These are phyloP conservation scores for Fraxinus albicans DNA, from an alignment of 305 asterid genomes.

Conservation along the genomic window DNA sequence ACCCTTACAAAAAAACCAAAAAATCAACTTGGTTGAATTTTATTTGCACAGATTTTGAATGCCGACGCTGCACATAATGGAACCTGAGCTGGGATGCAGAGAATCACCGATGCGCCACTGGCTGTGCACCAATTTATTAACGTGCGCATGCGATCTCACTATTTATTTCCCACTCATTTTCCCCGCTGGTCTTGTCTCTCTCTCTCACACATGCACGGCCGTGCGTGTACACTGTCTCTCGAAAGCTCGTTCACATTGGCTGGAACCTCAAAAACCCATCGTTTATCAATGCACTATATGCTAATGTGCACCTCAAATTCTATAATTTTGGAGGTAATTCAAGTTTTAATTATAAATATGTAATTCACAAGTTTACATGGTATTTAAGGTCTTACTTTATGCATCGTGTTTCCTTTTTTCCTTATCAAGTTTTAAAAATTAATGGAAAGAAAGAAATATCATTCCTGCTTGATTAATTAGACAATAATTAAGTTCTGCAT, in stretches of 20 bases:
- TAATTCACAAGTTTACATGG: background rate
- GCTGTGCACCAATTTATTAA: background rate
- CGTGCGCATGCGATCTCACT: background rate
- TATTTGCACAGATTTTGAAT: background rate
- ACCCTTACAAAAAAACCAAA: background rate
- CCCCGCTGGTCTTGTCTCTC: background rate
- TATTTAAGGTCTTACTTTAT: background rate
- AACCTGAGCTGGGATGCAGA: background rate
- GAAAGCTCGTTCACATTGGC: conserved; percentile 13
- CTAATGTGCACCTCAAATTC: background rate
- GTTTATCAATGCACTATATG: conserved; percentile 23
- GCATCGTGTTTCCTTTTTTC: background rate
- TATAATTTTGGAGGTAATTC: conserved; percentile 21
- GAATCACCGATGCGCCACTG: background rate
- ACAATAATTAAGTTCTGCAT: background rate
- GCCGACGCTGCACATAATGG: background rate
- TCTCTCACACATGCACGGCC: background rate
- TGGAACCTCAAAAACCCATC: conserved; percentile 34
- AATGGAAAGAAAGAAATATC: background rate
- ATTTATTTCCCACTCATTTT: background rate
- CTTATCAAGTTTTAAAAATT: background rate
- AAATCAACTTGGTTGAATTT: background rate
- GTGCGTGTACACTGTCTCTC: background rate
- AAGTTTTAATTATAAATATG: background rate
- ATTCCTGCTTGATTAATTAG: background rate